Percentiles rank a stretch among this genome's conserved stretches.
Evolutionary conservation across 1,139 yeast species (phyloP).

Genomic region (Kodamaea suecica): DNA sequence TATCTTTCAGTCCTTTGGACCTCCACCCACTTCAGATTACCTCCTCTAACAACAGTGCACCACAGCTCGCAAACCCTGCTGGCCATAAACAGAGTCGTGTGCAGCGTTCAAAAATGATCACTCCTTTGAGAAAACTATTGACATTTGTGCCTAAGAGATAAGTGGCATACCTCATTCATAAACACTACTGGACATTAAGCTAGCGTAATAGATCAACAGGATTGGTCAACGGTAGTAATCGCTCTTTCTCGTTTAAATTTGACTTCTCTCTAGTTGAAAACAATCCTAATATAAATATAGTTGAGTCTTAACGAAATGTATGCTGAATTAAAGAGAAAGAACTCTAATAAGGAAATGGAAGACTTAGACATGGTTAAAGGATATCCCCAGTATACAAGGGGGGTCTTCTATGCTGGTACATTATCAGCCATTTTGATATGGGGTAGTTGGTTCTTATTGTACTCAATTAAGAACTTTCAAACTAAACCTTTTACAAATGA

Average conservation of each 20-base stretch:
- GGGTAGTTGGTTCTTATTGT: constrained; percentile 38
- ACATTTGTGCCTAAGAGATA: too few relatives aligned
- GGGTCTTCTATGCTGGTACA: constrained; percentile 20
- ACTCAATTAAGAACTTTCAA: constrained; percentile 23
- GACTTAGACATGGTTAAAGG: constrained; percentile 7
- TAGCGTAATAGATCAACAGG: too few relatives aligned
- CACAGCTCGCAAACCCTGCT: too few relatives aligned
- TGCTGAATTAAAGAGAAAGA: constrained; percentile 12
- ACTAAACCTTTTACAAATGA: constrained; percentile 8
- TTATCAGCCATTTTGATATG: constrained; percentile 33
- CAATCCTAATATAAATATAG: not conserved
- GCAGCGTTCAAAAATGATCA: too few relatives aligned
- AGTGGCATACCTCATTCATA: too few relatives aligned
- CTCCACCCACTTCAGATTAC: too few relatives aligned
- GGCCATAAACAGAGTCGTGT: too few relatives aligned
- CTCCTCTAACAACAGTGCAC: too few relatives aligned
- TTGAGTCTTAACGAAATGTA: constrained; percentile 4
- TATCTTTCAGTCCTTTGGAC: too few relatives aligned
- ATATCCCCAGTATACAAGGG: constrained; percentile 11
- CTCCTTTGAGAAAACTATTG: too few relatives aligned
- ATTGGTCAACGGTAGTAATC: not conserved
- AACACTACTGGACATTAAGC: too few relatives aligned
- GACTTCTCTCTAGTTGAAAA: not conserved
- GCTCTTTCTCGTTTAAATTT: too few relatives aligned
- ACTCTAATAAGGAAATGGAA: constrained; percentile 13